A percentile compares a stretch with the other conserved stretches of the same genome.
phyloP scores from a whole-genome alignment of 306 rosid species.

The Gleditsia sinensis region DNA sequence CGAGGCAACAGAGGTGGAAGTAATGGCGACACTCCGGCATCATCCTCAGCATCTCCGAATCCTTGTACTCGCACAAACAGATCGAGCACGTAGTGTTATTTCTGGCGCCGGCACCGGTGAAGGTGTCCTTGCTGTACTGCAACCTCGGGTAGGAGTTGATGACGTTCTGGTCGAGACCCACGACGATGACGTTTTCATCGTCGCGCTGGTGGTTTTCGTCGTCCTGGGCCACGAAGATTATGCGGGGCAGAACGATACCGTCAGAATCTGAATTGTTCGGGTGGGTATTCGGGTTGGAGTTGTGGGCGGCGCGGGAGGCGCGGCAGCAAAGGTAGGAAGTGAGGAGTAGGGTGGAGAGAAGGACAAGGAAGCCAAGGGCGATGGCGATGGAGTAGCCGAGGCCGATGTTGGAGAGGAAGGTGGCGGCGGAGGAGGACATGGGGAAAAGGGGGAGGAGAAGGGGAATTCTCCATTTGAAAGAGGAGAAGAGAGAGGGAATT shows the following conservation, averaged over 20 bases:
- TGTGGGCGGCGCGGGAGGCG: conserved; percentile 18
- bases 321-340: conserved; percentile 92
- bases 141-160: conserved; percentile 86
- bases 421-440: conserved; percentile 51
- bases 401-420: conserved; percentile 70
- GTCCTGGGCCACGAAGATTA: conserved; percentile 80
- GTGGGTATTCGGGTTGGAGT: not conserved
- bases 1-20: conserved; percentile 81
- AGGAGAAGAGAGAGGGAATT: conserved; percentile 18
- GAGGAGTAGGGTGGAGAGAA: conserved; percentile 78
- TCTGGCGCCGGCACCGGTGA: not conserved
- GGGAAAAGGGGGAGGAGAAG: conserved; percentile 20
- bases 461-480: conserved; percentile 66
- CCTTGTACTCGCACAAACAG: conserved; percentile 83
- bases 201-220: conserved; percentile 43
- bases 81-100: conserved; percentile 63
- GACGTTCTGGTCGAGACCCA: conserved; percentile 63
- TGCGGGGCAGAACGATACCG: conserved; percentile 70
- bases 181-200: conserved; percentile 37
- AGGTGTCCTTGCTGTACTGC: conserved; percentile 39
- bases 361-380: conserved; percentile 83
- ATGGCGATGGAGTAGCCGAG: conserved; percentile 94
- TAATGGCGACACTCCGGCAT: conserved; percentile 93
- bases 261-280: not conserved
- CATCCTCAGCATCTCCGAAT: conserved; percentile 87